phyloP scores from a whole-genome alignment of 352 stramenopile genomes.

The Phytopythium ostracodes region DNA sequence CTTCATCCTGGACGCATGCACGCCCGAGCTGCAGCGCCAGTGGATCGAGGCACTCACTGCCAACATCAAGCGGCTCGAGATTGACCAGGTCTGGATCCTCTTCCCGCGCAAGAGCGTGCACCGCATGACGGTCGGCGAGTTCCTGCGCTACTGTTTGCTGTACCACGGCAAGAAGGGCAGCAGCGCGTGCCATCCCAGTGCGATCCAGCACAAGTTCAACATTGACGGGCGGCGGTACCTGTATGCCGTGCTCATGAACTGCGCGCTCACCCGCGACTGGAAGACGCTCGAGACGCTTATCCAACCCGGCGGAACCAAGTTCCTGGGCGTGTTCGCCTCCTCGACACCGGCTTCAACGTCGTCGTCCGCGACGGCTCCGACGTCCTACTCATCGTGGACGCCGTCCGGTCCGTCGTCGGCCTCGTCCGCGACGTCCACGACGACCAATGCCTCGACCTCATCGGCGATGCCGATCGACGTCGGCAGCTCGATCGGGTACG shows the following conservation, averaged over 20 bases:
- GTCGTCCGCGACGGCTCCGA: constrained; percentile 16
- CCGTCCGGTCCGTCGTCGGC: constrained; percentile 14
- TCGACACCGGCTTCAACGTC: constrained; percentile 19
- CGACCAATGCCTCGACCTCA: constrained; percentile 9
- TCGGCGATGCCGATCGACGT: constrained; percentile 1
- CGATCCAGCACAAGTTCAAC: constrained; percentile 39
- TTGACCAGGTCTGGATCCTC: constrained; percentile 51
- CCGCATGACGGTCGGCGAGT: constrained; percentile 48
- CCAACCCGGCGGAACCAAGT: constrained; percentile 31
- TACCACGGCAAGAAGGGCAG: constrained; percentile 44
- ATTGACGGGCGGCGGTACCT: constrained; percentile 50
- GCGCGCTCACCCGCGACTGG: constrained; percentile 49
- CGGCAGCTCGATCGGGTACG: constrained; percentile 51
- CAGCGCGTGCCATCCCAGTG: constrained; percentile 20
- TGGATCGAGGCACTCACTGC: constrained; percentile 59
- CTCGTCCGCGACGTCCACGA: constrained; percentile 10
- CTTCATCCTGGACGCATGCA: constrained; percentile 63
- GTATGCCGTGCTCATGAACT: constrained; percentile 42
- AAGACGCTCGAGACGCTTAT: constrained; percentile 43
- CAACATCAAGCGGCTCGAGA: constrained; percentile 59
- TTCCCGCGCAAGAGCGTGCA: constrained; percentile 50
- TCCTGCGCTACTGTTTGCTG: constrained; percentile 58
- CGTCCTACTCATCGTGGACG: constrained; percentile 25
- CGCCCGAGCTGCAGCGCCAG: constrained; percentile 41
- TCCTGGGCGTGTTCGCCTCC: constrained; percentile 27